Conservation (phyloP, 2,329 filamentous ascomycete species). For the Apiospora hydei region DNA sequence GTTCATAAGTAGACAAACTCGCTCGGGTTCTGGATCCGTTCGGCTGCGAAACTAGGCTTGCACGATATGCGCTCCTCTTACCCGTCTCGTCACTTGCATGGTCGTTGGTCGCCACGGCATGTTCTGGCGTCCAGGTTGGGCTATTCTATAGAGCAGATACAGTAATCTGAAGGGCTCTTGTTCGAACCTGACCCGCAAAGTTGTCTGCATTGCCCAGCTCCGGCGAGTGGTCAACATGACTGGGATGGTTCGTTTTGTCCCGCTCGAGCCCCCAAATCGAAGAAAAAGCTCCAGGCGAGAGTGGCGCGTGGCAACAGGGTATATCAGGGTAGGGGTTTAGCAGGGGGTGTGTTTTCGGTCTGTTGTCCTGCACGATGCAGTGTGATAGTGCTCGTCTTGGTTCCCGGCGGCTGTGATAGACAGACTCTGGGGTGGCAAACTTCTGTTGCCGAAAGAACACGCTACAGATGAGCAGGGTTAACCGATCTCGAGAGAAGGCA, state of each 20-base stretch:
- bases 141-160: not conserved
- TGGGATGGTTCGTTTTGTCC: not conserved
- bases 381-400: not conserved
- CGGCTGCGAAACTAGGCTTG: not conserved
- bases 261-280: not conserved
- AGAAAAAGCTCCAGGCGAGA: not conserved
- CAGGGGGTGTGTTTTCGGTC: constrained; percentile 2
- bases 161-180: not conserved
- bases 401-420: not conserved
- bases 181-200: not conserved
- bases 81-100: not conserved
- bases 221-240: not conserved
- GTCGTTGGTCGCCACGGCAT: not conserved
- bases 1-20: not conserved
- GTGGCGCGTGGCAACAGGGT: constrained; percentile 2
- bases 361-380: constrained; percentile 5
- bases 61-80: not conserved
- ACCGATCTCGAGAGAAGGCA: not conserved
- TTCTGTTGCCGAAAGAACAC: not conserved
- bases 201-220: not conserved
- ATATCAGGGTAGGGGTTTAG: not conserved
- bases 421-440: not conserved
- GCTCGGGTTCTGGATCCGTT: not conserved
- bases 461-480: not conserved
- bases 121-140: not conserved